A percentile compares a stretch with the other conserved stretches of the same genome.
Conservation (phyloP, 176 grass and related monocot species). For the Bonia amplexicaulis region DNA sequence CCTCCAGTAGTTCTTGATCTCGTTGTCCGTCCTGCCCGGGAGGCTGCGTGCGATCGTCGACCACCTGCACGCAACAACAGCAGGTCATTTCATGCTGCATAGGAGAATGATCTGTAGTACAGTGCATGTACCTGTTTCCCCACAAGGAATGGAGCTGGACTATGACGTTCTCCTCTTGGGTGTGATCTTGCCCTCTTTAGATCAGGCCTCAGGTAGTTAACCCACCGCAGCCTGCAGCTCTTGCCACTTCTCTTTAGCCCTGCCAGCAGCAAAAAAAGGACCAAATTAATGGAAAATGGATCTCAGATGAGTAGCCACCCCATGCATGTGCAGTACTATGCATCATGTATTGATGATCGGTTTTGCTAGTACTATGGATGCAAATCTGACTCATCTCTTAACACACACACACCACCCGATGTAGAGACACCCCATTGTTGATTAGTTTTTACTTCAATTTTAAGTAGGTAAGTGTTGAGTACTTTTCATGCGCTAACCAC, state of each 20-base stretch:
- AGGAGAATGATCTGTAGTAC: neutral
- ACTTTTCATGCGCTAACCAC: neutral
- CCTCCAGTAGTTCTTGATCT: slow-evolving; percentile 99
- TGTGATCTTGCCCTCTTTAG: slow-evolving; percentile 81
- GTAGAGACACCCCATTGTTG: too few species aligned
- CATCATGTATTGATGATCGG: too few species aligned
- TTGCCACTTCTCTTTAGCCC: slow-evolving; percentile 82
- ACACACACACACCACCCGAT: too few species aligned
- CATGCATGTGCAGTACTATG: too few species aligned
- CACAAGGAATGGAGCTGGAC: slow-evolving; percentile 82
- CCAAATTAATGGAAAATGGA: neutral
- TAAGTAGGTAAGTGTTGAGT: too few species aligned
- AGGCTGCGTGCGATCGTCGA: slow-evolving; percentile 86
- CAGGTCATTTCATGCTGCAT: neutral
- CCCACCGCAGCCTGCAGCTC: slow-evolving; percentile 87
- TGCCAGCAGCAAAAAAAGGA: neutral
- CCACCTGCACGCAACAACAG: slow-evolving; percentile 44
- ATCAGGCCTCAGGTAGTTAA: slow-evolving; percentile 87
- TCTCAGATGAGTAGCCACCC: neutral
- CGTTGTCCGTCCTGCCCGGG: slow-evolving; percentile 92
- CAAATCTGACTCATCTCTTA: too few species aligned
- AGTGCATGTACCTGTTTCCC: slow-evolving; percentile 62
- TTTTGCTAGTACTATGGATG: too few species aligned
- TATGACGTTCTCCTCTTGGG: slow-evolving; percentile 75
- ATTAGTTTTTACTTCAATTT: too few species aligned